These are phyloP conservation scores for Perilla frutescens DNA, from an alignment of 257 asterid species.

Conservation along the genomic window DNA sequence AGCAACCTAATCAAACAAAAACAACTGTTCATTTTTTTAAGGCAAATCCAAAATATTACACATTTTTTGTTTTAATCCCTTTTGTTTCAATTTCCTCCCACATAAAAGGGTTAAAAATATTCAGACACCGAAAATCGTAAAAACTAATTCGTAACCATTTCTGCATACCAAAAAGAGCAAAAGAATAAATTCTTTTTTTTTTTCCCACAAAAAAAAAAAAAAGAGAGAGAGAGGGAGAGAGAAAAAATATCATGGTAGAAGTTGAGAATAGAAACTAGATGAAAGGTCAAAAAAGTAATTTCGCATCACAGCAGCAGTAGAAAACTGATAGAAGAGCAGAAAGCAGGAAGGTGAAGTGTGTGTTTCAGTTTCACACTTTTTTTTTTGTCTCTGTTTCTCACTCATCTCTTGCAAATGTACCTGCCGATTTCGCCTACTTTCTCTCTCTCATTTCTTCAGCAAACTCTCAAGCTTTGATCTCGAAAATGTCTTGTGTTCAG, in stretches of 20 bases:
- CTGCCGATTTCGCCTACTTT: conserved; percentile 28
- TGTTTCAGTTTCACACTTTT: conserved; percentile 50
- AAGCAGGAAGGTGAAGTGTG: conserved; percentile 60
- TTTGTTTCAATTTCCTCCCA: neutral
- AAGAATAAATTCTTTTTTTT: neutral
- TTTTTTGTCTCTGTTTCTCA: conserved; percentile 10
- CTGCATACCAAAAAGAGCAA: neutral
- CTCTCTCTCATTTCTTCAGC: conserved; percentile 30
- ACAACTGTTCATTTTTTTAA: too few species aligned
- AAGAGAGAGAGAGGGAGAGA: neutral
- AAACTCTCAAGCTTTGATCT: conserved; percentile 35
- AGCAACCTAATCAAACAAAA: too few species aligned
- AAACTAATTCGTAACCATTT: too few species aligned
- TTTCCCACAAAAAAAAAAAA: neutral
- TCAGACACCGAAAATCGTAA: neutral
- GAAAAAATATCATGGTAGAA: conserved; percentile 9
- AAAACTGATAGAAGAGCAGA: conserved; percentile 50
- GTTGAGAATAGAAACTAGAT: conserved; percentile 13
- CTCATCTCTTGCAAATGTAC: conserved; percentile 37
- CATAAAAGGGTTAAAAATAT: too few species aligned
- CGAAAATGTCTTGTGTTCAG: conserved; percentile 36
- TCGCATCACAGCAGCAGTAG: conserved; percentile 36
- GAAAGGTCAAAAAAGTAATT: conserved; percentile 41
- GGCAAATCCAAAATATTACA: neutral
- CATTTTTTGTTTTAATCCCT: too few species aligned